Evolutionary conservation across 352 stramenopile species (phyloP).

Genomic region (Pythium monospermum): DNA sequence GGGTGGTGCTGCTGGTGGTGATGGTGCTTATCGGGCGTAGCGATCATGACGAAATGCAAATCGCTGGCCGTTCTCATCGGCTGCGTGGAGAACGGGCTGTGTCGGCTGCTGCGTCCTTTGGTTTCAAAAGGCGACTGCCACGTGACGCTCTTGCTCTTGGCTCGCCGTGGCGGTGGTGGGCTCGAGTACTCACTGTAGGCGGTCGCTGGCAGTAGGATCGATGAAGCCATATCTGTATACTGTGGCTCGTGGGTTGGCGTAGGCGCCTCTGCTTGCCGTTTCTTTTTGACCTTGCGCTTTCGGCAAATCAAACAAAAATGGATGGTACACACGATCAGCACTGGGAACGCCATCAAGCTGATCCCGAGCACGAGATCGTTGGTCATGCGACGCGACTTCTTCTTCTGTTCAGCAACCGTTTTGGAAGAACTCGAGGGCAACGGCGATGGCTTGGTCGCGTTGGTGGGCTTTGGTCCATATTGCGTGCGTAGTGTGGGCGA

Average conservation of each 20-base stretch:
- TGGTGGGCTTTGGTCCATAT: too few species aligned
- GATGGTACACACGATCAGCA: slow-evolving; percentile 3
- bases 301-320: slow-evolving; percentile 4
- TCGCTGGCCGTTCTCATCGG: not conserved
- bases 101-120: slow-evolving; percentile 9
- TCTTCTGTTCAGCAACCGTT: too few species aligned
- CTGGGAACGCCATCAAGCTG: slow-evolving; percentile 5
- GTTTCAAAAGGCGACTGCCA: slow-evolving; percentile 22
- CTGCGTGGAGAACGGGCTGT: not conserved
- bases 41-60: slow-evolving; percentile 17
- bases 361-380: slow-evolving; percentile 6
- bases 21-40: slow-evolving; percentile 11
- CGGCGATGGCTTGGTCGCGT: not conserved
- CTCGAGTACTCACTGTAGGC: not conserved
- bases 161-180: not conserved
- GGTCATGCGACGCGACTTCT: not conserved
- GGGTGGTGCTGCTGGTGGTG: not conserved
- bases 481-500: too few species aligned
- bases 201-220: not conserved
- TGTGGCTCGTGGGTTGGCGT: not conserved
- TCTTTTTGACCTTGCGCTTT: not conserved
- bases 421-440: too few species aligned
- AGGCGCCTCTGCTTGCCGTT: not conserved
- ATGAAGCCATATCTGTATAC: too few species aligned
- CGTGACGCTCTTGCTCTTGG: slow-evolving; percentile 20